Evolutionary conservation across 805 yeast genomes (phyloP), one percentile per base, ranked within the genome.

Genomic region (Candida vartiovaarae): DNA sequence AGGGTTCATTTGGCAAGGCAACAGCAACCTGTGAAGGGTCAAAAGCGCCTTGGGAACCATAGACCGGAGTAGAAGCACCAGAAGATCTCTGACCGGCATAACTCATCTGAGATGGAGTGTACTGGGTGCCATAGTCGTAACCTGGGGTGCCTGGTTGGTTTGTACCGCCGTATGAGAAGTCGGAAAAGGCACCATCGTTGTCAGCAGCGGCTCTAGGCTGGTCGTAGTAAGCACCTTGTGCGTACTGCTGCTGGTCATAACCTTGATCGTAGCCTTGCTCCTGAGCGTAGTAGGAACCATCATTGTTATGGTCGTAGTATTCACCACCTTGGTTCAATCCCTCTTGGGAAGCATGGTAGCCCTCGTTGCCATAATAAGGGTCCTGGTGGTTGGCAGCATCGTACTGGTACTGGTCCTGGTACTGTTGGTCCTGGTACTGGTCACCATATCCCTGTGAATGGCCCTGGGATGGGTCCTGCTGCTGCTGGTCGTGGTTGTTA

Each of bases 61-160:
- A 85, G 54, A 87, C 78, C 23, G 99, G 98, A 35, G 99, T 93
- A 2, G 96, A 87, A 36, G 96, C 87, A 49, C 97, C 97, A 9
- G 95, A 82, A 1, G 93, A 84, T 59, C 93, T 78, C 60, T 84
- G 84, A 35, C 82, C 90, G 51, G 85, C 93, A 59, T 83, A 89
- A 59, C 87, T 79, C 82, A 84, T 79, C 64, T 85, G 93, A 5
- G 95, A 86, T 26, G 95, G 90, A 38, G 93, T 82, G 61, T 82
- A 81, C 55, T 80, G 86, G 32, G 84, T 76, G 31, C 71, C 67
- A 54, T 75, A 78, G 60, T 80, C 85, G 57, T 80, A 81, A 34
- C 80, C 80, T 7, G 85, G 80, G 44, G 83, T 76, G 40, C 86
- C 88, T 28, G 82, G 76, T 36, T 71, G 45, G 32, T 42, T 40